phyloP scores from a whole-genome alignment of 2,329 filamentous ascomycete genomes.

The Claviceps capensis region DNA sequence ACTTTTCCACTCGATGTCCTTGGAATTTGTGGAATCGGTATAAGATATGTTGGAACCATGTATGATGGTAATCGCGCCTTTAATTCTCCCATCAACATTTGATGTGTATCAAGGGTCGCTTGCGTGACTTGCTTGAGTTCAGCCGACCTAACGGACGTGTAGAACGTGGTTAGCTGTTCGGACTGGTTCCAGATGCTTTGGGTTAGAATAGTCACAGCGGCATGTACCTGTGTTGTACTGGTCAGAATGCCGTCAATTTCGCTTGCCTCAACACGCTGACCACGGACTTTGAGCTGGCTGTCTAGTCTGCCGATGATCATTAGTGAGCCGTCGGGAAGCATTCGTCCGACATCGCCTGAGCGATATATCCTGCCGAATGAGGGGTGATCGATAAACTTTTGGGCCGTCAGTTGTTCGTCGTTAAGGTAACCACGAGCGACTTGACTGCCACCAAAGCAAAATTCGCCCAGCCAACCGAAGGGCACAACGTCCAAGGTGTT shows the following conservation, averaged over 20 bases:
- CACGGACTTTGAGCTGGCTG: slow-evolving; percentile 69
- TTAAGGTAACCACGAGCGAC: slow-evolving; percentile 64
- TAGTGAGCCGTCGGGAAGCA: slow-evolving; percentile 65
- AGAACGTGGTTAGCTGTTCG: slow-evolving; percentile 55
- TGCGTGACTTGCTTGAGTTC: slow-evolving; percentile 23
- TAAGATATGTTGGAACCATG: slow-evolving; percentile 63
- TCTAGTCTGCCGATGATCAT: slow-evolving; percentile 61
- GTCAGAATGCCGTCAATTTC: slow-evolving; percentile 58
- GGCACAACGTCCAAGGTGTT: slow-evolving; percentile 42
- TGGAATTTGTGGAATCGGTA: slow-evolving; percentile 58
- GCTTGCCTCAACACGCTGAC: slow-evolving; percentile 64
- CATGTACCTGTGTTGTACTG: slow-evolving; percentile 33
- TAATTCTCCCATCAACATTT: slow-evolving; percentile 40
- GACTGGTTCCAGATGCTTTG: slow-evolving; percentile 21
- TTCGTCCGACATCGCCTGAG: slow-evolving; percentile 68
- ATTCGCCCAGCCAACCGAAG: slow-evolving; percentile 61
- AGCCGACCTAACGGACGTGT: slow-evolving; percentile 31
- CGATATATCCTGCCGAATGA: slow-evolving; percentile 62
- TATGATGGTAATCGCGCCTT: slow-evolving; percentile 50
- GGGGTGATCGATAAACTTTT: slow-evolving; percentile 57
- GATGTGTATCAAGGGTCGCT: slow-evolving; percentile 21
- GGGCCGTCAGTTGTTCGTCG: slow-evolving; percentile 43
- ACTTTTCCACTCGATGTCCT: slow-evolving; percentile 64
- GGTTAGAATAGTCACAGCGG: slow-evolving; percentile 51
- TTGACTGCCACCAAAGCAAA: slow-evolving; percentile 79